These are phyloP conservation scores for Penicillium angulare DNA, from an alignment of 495 filamentous ascomycete genomes.

Conservation along the genomic window DNA sequence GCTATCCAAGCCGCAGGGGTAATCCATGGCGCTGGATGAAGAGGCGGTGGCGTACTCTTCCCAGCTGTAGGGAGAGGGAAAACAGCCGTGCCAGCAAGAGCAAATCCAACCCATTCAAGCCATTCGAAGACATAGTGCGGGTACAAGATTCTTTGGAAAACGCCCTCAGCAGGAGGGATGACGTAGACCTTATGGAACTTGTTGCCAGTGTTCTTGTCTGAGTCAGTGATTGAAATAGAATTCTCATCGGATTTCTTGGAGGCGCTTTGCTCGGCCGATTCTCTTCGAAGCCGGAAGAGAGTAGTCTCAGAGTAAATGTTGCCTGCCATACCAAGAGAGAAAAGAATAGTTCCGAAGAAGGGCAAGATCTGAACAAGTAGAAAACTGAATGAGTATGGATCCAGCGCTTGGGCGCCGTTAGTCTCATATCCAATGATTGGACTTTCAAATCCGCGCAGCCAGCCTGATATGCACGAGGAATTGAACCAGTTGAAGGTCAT, in stretches of 20 bases:
- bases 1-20: constrained; percentile 52
- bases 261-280: constrained; percentile 34
- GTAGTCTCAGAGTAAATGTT: constrained; percentile 78
- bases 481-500: constrained; percentile 77
- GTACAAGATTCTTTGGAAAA: constrained; percentile 81
- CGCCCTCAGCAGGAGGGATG: constrained; percentile 78
- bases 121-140: constrained; percentile 95
- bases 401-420: constrained; percentile 4
- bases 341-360: constrained; percentile 54
- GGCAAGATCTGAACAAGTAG: neutral
- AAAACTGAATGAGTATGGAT: neutral
- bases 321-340: constrained; percentile 65
- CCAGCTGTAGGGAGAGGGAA: constrained; percentile 11
- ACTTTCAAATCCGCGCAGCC: constrained; percentile 60
- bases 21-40: constrained; percentile 49
- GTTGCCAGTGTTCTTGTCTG: constrained; percentile 18
- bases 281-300: constrained; percentile 57
- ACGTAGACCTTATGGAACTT: constrained; percentile 79
- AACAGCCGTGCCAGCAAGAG: constrained; percentile 54
- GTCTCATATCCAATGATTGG: constrained; percentile 18
- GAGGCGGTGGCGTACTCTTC: constrained; percentile 13
- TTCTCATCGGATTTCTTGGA: constrained; percentile 44
- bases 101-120: constrained; percentile 93
- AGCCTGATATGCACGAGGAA: constrained; percentile 70
- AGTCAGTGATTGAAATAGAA: constrained; percentile 23